These are phyloP conservation scores for Cucurbita pepo DNA, from an alignment of 306 rosid genomes.

Conservation along the genomic window DNA sequence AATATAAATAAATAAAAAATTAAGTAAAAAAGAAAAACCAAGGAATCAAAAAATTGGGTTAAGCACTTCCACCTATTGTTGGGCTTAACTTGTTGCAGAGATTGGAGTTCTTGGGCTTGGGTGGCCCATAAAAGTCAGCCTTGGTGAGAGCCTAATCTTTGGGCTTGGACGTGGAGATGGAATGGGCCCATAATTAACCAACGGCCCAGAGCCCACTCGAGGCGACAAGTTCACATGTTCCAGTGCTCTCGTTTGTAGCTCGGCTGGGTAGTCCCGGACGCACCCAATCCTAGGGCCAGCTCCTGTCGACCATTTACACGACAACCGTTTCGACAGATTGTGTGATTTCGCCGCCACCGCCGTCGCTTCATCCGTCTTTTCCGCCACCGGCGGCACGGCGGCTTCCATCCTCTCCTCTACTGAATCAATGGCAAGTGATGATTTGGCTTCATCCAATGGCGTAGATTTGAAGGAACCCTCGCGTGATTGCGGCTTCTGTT, in stretches of 20 bases:
- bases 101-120: slow-evolving; percentile 67
- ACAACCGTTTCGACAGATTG: slow-evolving; percentile 25
- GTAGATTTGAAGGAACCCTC: slow-evolving; percentile 8
- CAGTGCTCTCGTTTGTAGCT: slow-evolving; percentile 55
- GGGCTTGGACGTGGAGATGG: slow-evolving; percentile 97
- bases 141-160: slow-evolving; percentile 59
- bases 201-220: slow-evolving; percentile 17
- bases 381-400: slow-evolving; percentile 12
- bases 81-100: slow-evolving; percentile 13
- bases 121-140: slow-evolving; percentile 54
- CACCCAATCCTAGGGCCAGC: slow-evolving; percentile 85
- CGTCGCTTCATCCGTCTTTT: neutral
- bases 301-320: slow-evolving; percentile 78
- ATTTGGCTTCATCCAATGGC: neutral
- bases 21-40: neutral
- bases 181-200: slow-evolving; percentile 45
- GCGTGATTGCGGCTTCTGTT: slow-evolving; percentile 11
- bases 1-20: neutral
- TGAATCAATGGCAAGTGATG: neutral
- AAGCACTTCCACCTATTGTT: neutral
- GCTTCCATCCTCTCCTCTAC: slow-evolving; percentile 10
- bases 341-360: neutral
- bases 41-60: neutral
- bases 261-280: slow-evolving; percentile 74
- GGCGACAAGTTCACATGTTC: slow-evolving; percentile 81